phyloP scores from a whole-genome alignment of 2,329 filamentous ascomycete species.

The Monilinia fructigena region DNA sequence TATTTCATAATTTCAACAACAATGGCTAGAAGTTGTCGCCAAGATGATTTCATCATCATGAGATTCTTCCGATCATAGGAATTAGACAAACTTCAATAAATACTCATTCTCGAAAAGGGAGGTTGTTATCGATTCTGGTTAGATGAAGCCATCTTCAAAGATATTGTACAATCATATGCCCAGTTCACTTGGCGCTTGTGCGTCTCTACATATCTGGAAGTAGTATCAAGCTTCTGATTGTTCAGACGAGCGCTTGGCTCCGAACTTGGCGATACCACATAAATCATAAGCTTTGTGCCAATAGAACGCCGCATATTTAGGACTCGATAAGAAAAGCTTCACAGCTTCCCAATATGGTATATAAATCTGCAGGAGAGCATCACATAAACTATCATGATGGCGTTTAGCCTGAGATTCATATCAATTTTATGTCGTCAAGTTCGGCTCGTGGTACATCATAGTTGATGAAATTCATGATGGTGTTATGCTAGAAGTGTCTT shows the following conservation, averaged over 20 bases:
- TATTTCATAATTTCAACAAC: not conserved
- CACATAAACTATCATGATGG: not conserved
- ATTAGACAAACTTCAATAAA: not conserved
- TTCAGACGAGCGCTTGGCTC: slow-evolving; percentile 6
- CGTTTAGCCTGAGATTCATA: slow-evolving; percentile 22
- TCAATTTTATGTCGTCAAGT: not conserved
- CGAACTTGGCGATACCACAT: slow-evolving; percentile 17
- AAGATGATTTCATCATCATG: slow-evolving; percentile 14
- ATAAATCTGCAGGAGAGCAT: not conserved
- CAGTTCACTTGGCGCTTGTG: slow-evolving; percentile 16
- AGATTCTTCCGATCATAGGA: not conserved
- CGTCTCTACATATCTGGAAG: slow-evolving; percentile 20
- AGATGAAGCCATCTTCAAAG: slow-evolving; percentile 19
- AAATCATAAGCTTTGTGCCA: slow-evolving; percentile 1
- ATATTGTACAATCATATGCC: slow-evolving; percentile 12
- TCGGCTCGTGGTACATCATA: slow-evolving; percentile 6
- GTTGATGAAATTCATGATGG: not conserved
- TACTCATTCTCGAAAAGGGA: slow-evolving; percentile 18
- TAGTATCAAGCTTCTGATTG: slow-evolving; percentile 17
- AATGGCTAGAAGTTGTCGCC: slow-evolving; percentile 5
- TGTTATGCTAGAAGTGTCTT: slow-evolving; percentile 6
- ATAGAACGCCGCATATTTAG: not conserved
- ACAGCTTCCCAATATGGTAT: slow-evolving; percentile 15
- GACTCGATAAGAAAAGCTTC: slow-evolving; percentile 20
- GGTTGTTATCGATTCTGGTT: slow-evolving; percentile 8